These are phyloP conservation scores for Kwoniella europaea DNA, from an alignment of 768 basidiomycete genomes.

Conservation along the genomic window DNA sequence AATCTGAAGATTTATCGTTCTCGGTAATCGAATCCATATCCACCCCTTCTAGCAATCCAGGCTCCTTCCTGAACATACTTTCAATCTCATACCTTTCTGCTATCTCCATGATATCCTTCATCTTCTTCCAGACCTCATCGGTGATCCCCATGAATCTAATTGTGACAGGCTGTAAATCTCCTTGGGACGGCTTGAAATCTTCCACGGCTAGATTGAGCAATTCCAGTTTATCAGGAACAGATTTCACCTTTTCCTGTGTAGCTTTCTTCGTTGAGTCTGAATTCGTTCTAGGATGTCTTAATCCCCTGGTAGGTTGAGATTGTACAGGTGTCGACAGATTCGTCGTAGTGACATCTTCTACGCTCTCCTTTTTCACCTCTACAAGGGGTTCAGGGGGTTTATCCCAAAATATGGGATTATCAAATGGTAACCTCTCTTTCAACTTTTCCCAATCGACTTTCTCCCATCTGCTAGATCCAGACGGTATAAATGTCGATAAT, in stretches of 20 bases:
- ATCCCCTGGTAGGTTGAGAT: background rate
- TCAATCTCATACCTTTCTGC: constrained; percentile 31
- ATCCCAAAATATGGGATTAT: constrained; percentile 28
- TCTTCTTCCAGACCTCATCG: constrained; percentile 39
- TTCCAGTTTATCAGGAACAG: background rate
- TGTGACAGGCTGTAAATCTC: constrained; percentile 36
- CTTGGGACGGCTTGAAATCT: constrained; percentile 35
- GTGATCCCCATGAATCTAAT: constrained; percentile 38
- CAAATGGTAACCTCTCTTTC: constrained; percentile 40
- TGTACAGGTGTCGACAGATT: background rate
- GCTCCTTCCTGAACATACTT: constrained; percentile 28
- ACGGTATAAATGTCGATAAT: constrained; percentile 36
- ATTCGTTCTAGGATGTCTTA: background rate
- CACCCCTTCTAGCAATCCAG: constrained; percentile 23
- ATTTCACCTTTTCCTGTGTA: background rate
- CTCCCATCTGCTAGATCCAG: constrained; percentile 27
- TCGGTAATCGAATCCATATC: background rate
- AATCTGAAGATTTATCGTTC: background rate
- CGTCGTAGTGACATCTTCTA: background rate
- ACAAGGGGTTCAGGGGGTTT: background rate
- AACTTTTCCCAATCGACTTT: constrained; percentile 38
- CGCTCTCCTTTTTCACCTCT: constrained; percentile 16
- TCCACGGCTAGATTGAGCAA: constrained; percentile 36
- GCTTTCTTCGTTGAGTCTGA: background rate
- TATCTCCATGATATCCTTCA: constrained; percentile 31